phyloP scores from a whole-genome alignment of 164 flowering plant genomes.

The Tetrastigma voinierianum region DNA sequence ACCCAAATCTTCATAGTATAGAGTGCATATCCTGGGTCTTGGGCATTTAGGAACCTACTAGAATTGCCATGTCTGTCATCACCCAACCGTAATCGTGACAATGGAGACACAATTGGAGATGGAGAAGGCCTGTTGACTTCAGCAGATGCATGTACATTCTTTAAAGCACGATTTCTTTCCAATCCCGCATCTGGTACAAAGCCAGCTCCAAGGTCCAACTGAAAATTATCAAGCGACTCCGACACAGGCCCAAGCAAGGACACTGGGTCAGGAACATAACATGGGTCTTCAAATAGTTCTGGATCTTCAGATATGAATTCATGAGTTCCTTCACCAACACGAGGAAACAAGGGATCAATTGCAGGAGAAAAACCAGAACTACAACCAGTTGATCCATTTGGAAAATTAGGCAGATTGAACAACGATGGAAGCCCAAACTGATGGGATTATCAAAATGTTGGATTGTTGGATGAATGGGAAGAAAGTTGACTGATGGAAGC shows the following conservation, averaged over 20 bases:
- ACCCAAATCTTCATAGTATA: slow-evolving; percentile 26
- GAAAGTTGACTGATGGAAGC: slow-evolving; percentile 26
- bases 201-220: slow-evolving; percentile 64
- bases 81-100: slow-evolving; percentile 55
- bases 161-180: slow-evolving; percentile 40
- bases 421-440: slow-evolving; percentile 61
- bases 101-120: slow-evolving; percentile 85
- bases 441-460: slow-evolving; percentile 59
- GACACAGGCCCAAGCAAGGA: slow-evolving; percentile 94
- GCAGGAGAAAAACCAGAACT: slow-evolving; percentile 43
- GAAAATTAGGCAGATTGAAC: slow-evolving; percentile 42
- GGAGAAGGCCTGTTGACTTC: slow-evolving; percentile 57
- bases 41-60: slow-evolving; percentile 32
- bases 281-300: slow-evolving; percentile 88
- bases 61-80: slow-evolving; percentile 56
- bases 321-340: slow-evolving; percentile 33
- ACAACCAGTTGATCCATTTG: slow-evolving; percentile 34
- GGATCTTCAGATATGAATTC: slow-evolving; percentile 60
- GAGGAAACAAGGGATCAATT: slow-evolving; percentile 43
- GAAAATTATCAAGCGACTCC: slow-evolving; percentile 91
- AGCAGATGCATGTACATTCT: slow-evolving; percentile 40
- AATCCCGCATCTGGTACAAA: slow-evolving; percentile 40
- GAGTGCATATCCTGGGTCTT: slow-evolving; percentile 40
- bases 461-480: slow-evolving; percentile 30
- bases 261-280: slow-evolving; percentile 85